Evolutionary conservation across 2,329 filamentous ascomycete species (phyloP), one percentile per base, ranked within the genome.

Genomic region (Lasiodiplodia citricola): DNA sequence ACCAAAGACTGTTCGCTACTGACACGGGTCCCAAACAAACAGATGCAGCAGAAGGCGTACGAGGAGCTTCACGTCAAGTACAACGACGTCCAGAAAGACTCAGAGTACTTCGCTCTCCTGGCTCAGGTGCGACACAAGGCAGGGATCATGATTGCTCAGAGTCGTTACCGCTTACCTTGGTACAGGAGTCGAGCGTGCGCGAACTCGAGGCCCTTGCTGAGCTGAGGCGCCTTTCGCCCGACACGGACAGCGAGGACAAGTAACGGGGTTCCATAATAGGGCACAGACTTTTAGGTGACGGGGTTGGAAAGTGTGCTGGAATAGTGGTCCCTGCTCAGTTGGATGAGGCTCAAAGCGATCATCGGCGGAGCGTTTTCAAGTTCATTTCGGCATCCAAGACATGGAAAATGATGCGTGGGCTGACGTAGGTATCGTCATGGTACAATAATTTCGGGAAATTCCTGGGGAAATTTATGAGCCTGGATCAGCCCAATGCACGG

Each of bases 401-500:
- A 41, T 47, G 37, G 21, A 47, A 25, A 28, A 41, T n/a, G 6
- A 37, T 28, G 4, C 13, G 13, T 56, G 10, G 16, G 25, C 13
- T 41, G 57, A 47, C 38, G 57, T 35, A 51, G 23, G 41, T 16
- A 11, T 35, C 58, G 41, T 63, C 58, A 63, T 35, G 5, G 18
- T 16, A 21, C 44, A 51, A 21, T 10, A 21, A 37, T 63, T 63
- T 63, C 58, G 58, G 58, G 6, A n/a, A 50, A 50, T 50, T 37
- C 11, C 7, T 35, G 58, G 41, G 56, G 13, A 47, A 13, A 25
- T 10, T 8, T 21, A 35, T 13, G 14, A 11, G 37, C 23, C 10
- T 35, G 23, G n/a, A 14, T 14, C 47, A 62, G 23, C 31, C 31
- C 57, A 31, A 62, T 31, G 57, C 57, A 62, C 57, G n/a, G 41